Evolutionary conservation across 352 stramenopile species (phyloP).

Genomic region (Phytophthora multivora): DNA sequence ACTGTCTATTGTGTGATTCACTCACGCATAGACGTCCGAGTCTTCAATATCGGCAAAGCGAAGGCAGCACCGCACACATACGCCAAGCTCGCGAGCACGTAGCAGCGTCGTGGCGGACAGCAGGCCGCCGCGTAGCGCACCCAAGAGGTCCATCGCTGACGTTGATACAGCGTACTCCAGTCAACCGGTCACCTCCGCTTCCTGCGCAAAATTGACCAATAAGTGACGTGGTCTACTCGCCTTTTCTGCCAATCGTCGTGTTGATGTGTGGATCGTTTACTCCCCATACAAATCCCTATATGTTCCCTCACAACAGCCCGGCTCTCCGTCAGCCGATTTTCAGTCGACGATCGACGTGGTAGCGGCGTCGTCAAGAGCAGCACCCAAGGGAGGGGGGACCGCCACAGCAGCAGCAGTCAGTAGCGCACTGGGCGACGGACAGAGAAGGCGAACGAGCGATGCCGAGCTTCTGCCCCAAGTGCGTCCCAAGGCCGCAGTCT

Average conservation of each 20-base stretch:
- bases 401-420: slow-evolving; percentile 20
- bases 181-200: slow-evolving; percentile 2
- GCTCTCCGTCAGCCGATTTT: slow-evolving; percentile 17
- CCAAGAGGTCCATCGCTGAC: slow-evolving; percentile 28
- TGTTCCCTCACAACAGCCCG: slow-evolving; percentile 6
- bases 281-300: slow-evolving; percentile 26
- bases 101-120: slow-evolving; percentile 39
- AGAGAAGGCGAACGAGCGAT: slow-evolving; percentile 39
- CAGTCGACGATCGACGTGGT: slow-evolving; percentile 34
- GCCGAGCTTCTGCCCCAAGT: slow-evolving; percentile 77
- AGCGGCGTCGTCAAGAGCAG: slow-evolving; percentile 23
- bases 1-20: slow-evolving; percentile 1
- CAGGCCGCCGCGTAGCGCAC: slow-evolving; percentile 18
- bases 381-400: slow-evolving; percentile 12
- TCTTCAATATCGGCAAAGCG: slow-evolving; percentile 62
- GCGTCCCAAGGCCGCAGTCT: slow-evolving; percentile 1
- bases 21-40: slow-evolving; percentile 56
- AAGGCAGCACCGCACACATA: slow-evolving; percentile 76
- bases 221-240: neutral
- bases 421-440: slow-evolving; percentile 12
- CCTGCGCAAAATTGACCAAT: slow-evolving; percentile 23
- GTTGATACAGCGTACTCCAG: slow-evolving; percentile 23
- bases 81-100: slow-evolving; percentile 22
- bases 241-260: slow-evolving; percentile 29
- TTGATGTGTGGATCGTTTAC: slow-evolving; percentile 15